Percentiles rank a stretch among this genome's conserved stretches.
These are phyloP conservation scores for Malassezia sp. DNA, from an alignment of 1,284 basidiomycete species.

Conservation along the genomic window DNA sequence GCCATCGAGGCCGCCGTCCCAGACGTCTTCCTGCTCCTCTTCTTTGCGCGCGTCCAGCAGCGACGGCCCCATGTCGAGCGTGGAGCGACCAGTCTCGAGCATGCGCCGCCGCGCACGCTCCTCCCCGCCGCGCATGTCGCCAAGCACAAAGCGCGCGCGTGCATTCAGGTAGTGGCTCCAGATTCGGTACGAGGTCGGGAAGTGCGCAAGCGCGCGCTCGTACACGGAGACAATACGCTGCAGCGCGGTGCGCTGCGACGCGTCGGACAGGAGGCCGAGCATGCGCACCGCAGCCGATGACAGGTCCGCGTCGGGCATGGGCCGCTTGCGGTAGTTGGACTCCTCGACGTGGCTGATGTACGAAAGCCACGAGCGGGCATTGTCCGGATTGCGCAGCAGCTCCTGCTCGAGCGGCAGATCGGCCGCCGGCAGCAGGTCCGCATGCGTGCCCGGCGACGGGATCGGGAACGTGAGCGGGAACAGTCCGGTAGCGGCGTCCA, in stretches of 20 bases:
- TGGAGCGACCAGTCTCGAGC: constrained; percentile 48
- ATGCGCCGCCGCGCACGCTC: constrained; percentile 46
- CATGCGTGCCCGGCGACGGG: constrained; percentile 67
- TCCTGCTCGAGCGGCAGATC: constrained; percentile 88
- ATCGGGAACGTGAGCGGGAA: constrained; percentile 76
- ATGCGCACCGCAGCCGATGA: constrained; percentile 49
- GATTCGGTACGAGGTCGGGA: constrained; percentile 79
- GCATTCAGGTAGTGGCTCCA: constrained; percentile 85
- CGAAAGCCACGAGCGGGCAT: constrained; percentile 80
- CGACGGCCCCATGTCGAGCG: constrained; percentile 53
- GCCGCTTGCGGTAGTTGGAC: constrained; percentile 50
- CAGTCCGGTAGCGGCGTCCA: constrained; percentile 16
- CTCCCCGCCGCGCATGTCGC: constrained; percentile 52
- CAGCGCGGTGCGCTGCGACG: constrained; percentile 61
- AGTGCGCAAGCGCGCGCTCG: constrained; percentile 76
- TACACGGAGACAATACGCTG: constrained; percentile 80
- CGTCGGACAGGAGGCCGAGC: constrained; percentile 56
- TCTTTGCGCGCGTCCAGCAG: constrained; percentile 29
- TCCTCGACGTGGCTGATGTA: constrained; percentile 71
- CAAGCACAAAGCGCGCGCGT: constrained; percentile 75
- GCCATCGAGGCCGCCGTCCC: constrained; percentile 74
- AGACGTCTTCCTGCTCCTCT: constrained; percentile 63
- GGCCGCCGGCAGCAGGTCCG: constrained; percentile 61
- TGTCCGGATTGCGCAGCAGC: constrained; percentile 79
- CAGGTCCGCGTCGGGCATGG: constrained; percentile 41